These are phyloP conservation scores for Gonium pectorale DNA, from an alignment of 139 green algal species.

Conservation along the genomic window DNA sequence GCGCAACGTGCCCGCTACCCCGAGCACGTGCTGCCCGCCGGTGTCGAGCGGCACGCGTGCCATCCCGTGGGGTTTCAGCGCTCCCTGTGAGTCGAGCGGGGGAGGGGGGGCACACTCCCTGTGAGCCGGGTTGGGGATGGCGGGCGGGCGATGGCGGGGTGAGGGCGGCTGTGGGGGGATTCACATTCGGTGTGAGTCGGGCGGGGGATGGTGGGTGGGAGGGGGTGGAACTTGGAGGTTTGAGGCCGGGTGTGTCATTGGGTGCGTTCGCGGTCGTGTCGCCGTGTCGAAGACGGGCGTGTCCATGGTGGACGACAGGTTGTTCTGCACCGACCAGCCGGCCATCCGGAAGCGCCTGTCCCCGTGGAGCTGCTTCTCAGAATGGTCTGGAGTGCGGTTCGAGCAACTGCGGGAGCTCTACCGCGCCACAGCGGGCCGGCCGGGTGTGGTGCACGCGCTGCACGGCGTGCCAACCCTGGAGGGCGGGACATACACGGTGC, in stretches of 20 bases:
- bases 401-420: neutral
- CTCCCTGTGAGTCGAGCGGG: no score
- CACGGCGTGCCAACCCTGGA: neutral
- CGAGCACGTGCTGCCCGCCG: constrained; percentile 16
- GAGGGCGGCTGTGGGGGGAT: neutral
- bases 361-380: neutral
- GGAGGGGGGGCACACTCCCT: no score
- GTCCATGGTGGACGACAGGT: no score
- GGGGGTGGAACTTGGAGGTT: no score
- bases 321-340: constrained; percentile 13
- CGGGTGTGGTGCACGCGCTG: neutral
- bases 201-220: no score
- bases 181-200: neutral
- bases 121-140: no score
- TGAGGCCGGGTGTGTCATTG: no score
- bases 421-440: neutral
- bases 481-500: neutral
- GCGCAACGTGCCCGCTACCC: constrained; percentile 8
- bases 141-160: no score
- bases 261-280: no score
- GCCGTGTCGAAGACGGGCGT: no score
- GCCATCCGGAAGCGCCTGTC: constrained; percentile 4
- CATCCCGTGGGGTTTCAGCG: no score
- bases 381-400: constrained; percentile 10
- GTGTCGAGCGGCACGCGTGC: no score